phyloP scores from a whole-genome alignment of 176 grass and related monocot species.

The Hordeum vulgare region DNA sequence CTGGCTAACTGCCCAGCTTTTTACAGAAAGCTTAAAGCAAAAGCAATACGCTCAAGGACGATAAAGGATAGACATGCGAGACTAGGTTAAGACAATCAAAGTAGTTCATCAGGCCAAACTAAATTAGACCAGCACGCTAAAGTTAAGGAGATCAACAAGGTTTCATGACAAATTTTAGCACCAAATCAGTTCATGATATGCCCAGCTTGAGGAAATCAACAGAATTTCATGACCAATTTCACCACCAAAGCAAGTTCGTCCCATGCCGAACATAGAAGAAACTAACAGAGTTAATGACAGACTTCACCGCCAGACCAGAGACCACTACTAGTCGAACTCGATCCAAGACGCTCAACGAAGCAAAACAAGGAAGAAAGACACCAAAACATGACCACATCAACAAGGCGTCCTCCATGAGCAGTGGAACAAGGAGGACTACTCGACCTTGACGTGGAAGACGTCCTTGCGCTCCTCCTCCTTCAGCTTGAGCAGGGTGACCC shows the following conservation, averaged over 20 bases:
- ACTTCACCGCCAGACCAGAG: background rate
- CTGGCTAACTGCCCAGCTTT: too few species aligned
- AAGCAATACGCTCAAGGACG: too few species aligned
- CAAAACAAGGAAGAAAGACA: background rate
- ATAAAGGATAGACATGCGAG: too few species aligned
- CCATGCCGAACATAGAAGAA: background rate
- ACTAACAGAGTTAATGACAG: background rate
- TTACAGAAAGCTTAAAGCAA: too few species aligned
- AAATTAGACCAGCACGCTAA: too few species aligned
- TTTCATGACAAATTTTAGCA: background rate
- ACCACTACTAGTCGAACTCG: background rate
- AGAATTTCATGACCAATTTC: background rate
- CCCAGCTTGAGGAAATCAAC: background rate
- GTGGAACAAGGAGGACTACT: slow-evolving; percentile 23
- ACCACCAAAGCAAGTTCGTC: background rate
- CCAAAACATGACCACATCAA: background rate
- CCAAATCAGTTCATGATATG: background rate
- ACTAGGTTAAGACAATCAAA: too few species aligned
- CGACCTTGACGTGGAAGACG: slow-evolving; percentile 45
- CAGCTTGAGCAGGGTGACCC: slow-evolving; percentile 54
- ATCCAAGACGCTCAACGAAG: background rate
- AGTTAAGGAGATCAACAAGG: too few species aligned
- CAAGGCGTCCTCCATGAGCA: background rate
- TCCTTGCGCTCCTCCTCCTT: slow-evolving; percentile 54
- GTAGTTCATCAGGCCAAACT: too few species aligned